Conservation (phyloP, 2,329 filamentous ascomycete species). For the Trichoderma pleuroti region DNA sequence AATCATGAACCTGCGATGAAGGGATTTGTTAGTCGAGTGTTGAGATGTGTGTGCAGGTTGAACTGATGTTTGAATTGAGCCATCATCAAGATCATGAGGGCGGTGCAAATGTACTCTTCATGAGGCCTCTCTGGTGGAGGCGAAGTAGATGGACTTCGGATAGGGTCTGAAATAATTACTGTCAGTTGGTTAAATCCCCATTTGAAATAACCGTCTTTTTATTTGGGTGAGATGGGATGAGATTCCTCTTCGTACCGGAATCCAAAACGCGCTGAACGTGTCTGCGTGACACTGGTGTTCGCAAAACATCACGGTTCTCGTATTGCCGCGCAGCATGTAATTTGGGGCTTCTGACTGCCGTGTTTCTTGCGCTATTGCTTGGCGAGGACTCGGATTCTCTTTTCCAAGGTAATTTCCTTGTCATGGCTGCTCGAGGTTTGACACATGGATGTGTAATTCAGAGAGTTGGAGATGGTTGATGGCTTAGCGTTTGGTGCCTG, state of each 20-base stretch:
- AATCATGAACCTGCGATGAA: constrained; percentile 54
- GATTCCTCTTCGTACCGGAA: constrained; percentile 24
- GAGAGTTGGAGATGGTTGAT: not conserved
- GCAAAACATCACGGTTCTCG: not conserved
- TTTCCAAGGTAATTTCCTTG: constrained; percentile 16
- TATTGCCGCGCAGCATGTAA: not conserved
- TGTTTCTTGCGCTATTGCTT: not conserved
- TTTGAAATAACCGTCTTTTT: not conserved
- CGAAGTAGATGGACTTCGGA: constrained; percentile 47
- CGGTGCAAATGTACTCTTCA: constrained; percentile 44
- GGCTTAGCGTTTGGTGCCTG: not conserved
- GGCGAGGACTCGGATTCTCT: not conserved
- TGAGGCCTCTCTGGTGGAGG: constrained; percentile 47
- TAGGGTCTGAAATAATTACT: constrained; percentile 21
- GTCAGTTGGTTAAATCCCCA: not conserved
- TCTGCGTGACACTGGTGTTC: constrained; percentile 3
- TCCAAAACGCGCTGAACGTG: constrained; percentile 20
- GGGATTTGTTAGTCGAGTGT: not conserved
- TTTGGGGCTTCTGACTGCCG: not conserved
- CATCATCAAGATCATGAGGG: not conserved
- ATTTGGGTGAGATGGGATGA: not conserved
- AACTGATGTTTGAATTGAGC: not conserved
- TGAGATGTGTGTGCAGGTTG: not conserved
- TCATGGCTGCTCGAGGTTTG: constrained; percentile 2
- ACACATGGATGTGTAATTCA: not conserved